Evolutionary conservation across 2,329 filamentous ascomycete species (phyloP), one percentile per base, ranked within the genome.

Genomic region (Spiromastix sp.): DNA sequence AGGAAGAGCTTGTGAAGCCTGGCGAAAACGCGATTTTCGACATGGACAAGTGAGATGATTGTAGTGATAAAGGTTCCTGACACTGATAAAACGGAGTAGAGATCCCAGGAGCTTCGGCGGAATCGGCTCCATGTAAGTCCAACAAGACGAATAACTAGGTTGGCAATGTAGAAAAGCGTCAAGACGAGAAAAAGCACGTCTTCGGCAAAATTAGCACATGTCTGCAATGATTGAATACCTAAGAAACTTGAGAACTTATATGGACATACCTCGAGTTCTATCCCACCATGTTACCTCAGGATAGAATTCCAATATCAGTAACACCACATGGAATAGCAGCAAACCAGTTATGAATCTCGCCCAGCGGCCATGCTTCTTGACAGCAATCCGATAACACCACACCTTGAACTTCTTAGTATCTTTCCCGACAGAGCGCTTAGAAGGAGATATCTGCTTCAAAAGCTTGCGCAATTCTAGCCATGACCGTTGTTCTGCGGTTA

Each of bases 381-480:
- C 85, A 19, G 91, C 89, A 45, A 86, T 73, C 45, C 87, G 86
- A 56, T 96, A 94, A 55, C 89, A 96, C 86, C 87, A 94, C 54
- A 82, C 79, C 60, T 85, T 86, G 79, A 85, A 91, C 37, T 72
- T 77, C 45, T 77, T 77, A 54, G 78, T 77, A 24, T 78, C 79
- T 36, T 83, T 84, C 35, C 79, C 77, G 34, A 87, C 83, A 2
- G 89, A 89, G 43, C 85, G 81, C 57, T 94, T 96, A 0, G 91
- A 95, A 3, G 91, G 91, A 3, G 87, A 89, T 8, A 98, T 86
- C 55, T 96, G 91, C 34, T 85, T 75, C 25, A 98, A 67, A 16
- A 95, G 68, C 60, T 98, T 98, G 38, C 91, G 76, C 47, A 98
- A 62, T 57, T 98, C 91, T 10, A 98, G 73, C 91, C 91, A 98